Base-by-base conservation (phyloP, 2,329 filamentous ascomycete genomes). In the Cytospora mali region DNA sequence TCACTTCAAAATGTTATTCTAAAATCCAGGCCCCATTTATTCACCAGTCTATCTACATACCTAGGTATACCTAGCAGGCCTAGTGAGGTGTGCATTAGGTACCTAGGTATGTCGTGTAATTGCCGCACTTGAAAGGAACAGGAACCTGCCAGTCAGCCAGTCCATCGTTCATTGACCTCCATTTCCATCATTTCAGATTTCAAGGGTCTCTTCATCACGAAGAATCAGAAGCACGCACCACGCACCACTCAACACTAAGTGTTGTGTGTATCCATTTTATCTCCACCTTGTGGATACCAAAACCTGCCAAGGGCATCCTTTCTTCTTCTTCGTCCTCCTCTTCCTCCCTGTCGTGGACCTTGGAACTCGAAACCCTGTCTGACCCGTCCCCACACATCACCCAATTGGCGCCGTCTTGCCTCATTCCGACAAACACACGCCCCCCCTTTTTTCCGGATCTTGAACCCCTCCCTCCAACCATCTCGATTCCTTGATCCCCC, bases 371-470 rank as follows among this genome's bases (percentile, higher is more conserved):
- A 46, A 48, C 57, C 57, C 49, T 59, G 25, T 59, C 23, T 51
- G 23, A 27, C 27, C 25, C 25, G 18, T 59, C 18, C 50, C 31
- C 56, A 48, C 57, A 59, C 57, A 59, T 51, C 49, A 53, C 39
- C 49, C 39, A 59, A 31, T 59, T 50, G 42, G 49, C 49, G 57
- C 39, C 57, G 33, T 52, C 39, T 53, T 53, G 57, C 57, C 57
- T 59, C 57, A 59, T 59, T 51, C 42, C 57, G 57, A 39, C 57
- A 59, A 33, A 59, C 39, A 53, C 57, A 59, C 57, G 35, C 57
- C 49, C 57, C 56, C 31, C 57, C 50, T 46, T 11, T n/a, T 21
- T 10, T 46, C n/a, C n/a, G 42, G 35, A 39, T 39, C 7, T 18
- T 39, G 35, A 39, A 18, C 33, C 33, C 33, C 49, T 6, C 46